Conservation (phyloP, 805 yeast species). For the Starmerella asiatica region DNA sequence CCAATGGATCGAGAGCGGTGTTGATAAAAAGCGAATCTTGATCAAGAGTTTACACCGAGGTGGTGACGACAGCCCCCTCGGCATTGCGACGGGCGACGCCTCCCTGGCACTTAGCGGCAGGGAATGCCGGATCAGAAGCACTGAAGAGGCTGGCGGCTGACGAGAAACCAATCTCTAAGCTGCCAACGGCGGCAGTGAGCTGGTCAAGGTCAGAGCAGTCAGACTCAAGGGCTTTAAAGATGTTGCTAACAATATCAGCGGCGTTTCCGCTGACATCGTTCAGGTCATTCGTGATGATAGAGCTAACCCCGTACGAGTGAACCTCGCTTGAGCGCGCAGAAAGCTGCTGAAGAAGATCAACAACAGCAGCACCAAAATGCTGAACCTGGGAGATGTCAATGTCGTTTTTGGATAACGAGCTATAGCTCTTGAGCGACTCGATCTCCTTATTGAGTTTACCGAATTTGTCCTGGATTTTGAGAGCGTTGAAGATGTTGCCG, state of each 20-base stretch:
- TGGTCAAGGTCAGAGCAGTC: constrained; percentile 10
- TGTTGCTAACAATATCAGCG: constrained; percentile 13
- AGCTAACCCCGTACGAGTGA: constrained; percentile 18
- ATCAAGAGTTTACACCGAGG: too few relatives aligned
- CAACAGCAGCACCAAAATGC: constrained; percentile 10
- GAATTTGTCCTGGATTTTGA: too few relatives aligned
- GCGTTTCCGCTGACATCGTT: constrained; percentile 15
- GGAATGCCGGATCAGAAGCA: constrained; percentile 3
- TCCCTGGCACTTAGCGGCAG: not conserved
- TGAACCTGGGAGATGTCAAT: not conserved
- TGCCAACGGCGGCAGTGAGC: constrained; percentile 7
- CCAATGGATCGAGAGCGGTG: too few relatives aligned
- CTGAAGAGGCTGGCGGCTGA: constrained; percentile 12
- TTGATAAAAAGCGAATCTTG: too few relatives aligned
- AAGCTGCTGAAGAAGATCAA: constrained; percentile 15
- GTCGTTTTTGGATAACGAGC: too few relatives aligned
- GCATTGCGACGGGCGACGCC: too few relatives aligned
- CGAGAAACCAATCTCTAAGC: constrained; percentile 8
- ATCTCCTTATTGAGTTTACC: too few relatives aligned
- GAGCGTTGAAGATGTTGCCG: too few relatives aligned
- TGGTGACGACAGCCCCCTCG: too few relatives aligned
- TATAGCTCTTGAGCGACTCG: too few relatives aligned
- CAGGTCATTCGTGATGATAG: constrained; percentile 20
- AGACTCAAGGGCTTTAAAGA: constrained; percentile 12
- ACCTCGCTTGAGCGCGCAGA: constrained; percentile 19